These are phyloP conservation scores for Mortierella sp. DNA, from an alignment of 371 early-diverging fungal species.

Conservation along the genomic window DNA sequence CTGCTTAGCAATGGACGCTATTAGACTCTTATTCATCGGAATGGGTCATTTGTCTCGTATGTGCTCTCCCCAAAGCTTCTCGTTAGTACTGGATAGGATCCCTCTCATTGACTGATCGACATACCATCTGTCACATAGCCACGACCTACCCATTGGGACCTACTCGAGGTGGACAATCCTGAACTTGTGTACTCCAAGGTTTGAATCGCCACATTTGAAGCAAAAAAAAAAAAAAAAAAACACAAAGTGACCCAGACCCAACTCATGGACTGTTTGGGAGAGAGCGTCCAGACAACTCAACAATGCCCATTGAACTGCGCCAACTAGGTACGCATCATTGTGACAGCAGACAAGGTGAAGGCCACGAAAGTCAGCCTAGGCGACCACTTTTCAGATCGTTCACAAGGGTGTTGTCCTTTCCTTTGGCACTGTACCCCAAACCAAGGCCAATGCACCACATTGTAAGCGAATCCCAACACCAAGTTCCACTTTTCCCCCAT, in stretches of 20 bases:
- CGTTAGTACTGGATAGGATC: too few species aligned
- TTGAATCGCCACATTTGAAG: not conserved
- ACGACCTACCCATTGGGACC: slow-evolving; percentile 27
- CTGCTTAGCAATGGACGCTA: slow-evolving; percentile 17
- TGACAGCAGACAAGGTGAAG: slow-evolving; percentile 14
- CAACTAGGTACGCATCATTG: slow-evolving; percentile 24
- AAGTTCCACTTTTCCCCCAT: too few species aligned
- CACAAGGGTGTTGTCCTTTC: slow-evolving; percentile 10
- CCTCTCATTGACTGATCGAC: not conserved
- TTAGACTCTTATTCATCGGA: slow-evolving; percentile 6
- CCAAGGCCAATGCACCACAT: slow-evolving; percentile 34
- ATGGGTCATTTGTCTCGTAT: slow-evolving; percentile 36
- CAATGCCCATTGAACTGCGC: too few species aligned
- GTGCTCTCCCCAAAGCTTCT: not conserved
- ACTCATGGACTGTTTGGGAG: too few species aligned
- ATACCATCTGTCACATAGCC: slow-evolving; percentile 3
- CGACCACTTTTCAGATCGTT: slow-evolving; percentile 21
- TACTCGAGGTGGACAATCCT: slow-evolving; percentile 23
- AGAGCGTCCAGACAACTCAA: too few species aligned
- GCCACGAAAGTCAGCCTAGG: slow-evolving; percentile 27
- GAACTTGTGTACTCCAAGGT: slow-evolving; percentile 24
- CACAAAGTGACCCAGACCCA: too few species aligned
- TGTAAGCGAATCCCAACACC: too few species aligned
- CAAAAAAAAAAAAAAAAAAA: not conserved
- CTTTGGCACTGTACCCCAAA: slow-evolving; percentile 19